Evolutionary conservation across 2,329 filamentous ascomycete species (phyloP), one percentile per base, ranked within the genome.

Genomic region (Aspergillus pseudoterreus): DNA sequence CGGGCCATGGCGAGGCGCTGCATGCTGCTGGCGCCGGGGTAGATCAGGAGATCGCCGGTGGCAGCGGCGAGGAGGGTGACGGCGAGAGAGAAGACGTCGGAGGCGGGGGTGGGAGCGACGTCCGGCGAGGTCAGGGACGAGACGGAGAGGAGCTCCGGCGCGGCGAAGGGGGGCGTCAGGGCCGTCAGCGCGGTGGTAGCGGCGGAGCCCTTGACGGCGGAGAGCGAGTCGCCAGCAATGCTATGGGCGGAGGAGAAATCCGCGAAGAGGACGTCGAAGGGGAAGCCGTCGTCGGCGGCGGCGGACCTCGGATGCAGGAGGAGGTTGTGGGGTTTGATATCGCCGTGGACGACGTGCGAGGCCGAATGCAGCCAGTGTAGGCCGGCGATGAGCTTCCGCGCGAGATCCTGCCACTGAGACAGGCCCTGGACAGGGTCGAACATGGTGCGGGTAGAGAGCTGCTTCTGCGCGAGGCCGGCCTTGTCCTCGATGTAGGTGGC

Each of bases 241-340:
- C 56, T 53, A 21, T 72, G 63, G 0, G 73, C 66, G 1, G 75
- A 76, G 1, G 74, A 76, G 47, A 77, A 77, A 56, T 77, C 75
- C 2, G 70, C 68, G 15, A 71, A 72, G 0, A 77, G 58, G n/a
- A 73, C 71, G 12, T 74, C 66, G 47, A 65, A 75, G 0, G 65
- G 63, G 33, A 75, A 72, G 5, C 48, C 39, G 2, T 53, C 47
- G 33, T 47, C 45, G 6, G 17, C 38, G 27, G 39, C 12, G 11
- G 15, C 17, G n/a, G 54, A 43, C 4, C 60, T 53, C 19, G 61
- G 57, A 3, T 62, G 64, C 2, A 78, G 62, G 1, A 77, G 63
- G 24, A 77, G 63, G 38, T 77, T 78, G 43, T 71, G 68, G 4
- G 73, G 74, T 53, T 78, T 78, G 59, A 78, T 71, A 60, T 78